A percentile compares a stretch with the other conserved stretches of the same genome.
Evolutionary conservation across 805 yeast species (phyloP).

Genomic region (Candida yuanshanica): DNA sequence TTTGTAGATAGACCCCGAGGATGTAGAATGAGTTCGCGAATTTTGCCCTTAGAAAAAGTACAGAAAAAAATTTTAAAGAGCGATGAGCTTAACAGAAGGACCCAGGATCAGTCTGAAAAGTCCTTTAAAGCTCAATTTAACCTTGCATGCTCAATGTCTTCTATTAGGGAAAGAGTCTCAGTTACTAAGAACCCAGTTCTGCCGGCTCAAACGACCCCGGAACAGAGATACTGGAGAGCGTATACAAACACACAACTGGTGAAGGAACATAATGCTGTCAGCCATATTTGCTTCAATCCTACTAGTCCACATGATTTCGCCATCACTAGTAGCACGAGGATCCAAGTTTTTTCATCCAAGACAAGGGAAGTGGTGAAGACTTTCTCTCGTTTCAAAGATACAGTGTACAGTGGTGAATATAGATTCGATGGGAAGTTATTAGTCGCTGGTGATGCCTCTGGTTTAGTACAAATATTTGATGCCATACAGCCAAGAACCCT

Average conservation of each 20-base stretch:
- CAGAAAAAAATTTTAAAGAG: not conserved
- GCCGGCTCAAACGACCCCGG: constrained; percentile 84
- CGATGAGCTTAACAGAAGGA: not conserved
- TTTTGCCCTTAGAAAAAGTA: not conserved
- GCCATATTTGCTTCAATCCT: constrained; percentile 85
- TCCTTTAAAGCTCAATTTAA: no score
- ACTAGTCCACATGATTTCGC: constrained; percentile 86
- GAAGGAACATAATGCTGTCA: constrained; percentile 89
- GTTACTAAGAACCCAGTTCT: constrained; percentile 67
- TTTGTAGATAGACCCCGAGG: no score
- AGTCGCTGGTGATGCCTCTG: constrained; percentile 94
- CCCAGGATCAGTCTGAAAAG: not conserved
- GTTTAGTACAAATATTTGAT: constrained; percentile 87
- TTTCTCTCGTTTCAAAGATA: constrained; percentile 81
- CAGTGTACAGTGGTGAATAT: constrained; percentile 88
- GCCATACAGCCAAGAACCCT: constrained; percentile 73
- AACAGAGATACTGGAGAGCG: constrained; percentile 90
- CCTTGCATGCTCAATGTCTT: constrained; percentile 50
- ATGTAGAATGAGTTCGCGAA: no score
- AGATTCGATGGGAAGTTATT: constrained; percentile 86
- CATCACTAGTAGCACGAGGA: constrained; percentile 83
- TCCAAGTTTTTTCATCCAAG: constrained; percentile 89
- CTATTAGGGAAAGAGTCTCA: constrained; percentile 58
- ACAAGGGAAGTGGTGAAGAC: constrained; percentile 89
- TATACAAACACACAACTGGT: constrained; percentile 81